phyloP scores from a whole-genome alignment of 441 rosid species.

The Erysimum pusillum region DNA sequence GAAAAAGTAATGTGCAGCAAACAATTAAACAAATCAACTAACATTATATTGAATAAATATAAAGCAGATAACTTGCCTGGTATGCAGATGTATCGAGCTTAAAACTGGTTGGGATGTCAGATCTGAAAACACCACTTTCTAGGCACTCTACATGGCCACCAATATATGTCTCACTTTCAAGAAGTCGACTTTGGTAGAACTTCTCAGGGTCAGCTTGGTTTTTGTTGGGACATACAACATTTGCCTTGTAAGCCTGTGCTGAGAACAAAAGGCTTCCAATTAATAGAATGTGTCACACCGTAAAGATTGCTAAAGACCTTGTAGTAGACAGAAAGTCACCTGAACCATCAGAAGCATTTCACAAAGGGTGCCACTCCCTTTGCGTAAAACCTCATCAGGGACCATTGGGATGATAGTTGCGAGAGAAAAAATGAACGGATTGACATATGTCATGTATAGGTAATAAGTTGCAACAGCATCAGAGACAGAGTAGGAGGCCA shows the following conservation, averaged over 20 bases:
- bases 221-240: conserved; percentile 98
- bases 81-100: conserved; percentile 88
- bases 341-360: conserved; percentile 99
- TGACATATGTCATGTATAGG: conserved; percentile 97
- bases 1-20: conserved; percentile 18
- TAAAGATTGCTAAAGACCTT: conserved; percentile 38
- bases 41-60: conserved; percentile 29
- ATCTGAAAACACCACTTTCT: conserved; percentile 99
- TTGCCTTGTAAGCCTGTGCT: conserved; percentile 90
- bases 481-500: conserved; percentile 99
- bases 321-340: conserved; percentile 56
- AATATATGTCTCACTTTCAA: conserved; percentile 97
- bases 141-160: conserved; percentile 99
- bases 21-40: conserved; percentile 16
- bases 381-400: conserved; percentile 99
- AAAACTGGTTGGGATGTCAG: conserved; percentile 94
- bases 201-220: conserved; percentile 93
- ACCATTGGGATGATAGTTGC: conserved; percentile 99
- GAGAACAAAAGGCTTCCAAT: conserved; percentile 43
- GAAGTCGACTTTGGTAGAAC: conserved; percentile 84
- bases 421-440: conserved; percentile 97
- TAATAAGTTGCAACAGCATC: conserved; percentile 98
- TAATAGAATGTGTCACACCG: conserved; percentile 35
- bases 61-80: conserved; percentile 64
- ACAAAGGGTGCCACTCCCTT: conserved; percentile 99